phyloP scores from a whole-genome alignment of 495 filamentous ascomycete species.

The Xanthoparmelia taractica region DNA sequence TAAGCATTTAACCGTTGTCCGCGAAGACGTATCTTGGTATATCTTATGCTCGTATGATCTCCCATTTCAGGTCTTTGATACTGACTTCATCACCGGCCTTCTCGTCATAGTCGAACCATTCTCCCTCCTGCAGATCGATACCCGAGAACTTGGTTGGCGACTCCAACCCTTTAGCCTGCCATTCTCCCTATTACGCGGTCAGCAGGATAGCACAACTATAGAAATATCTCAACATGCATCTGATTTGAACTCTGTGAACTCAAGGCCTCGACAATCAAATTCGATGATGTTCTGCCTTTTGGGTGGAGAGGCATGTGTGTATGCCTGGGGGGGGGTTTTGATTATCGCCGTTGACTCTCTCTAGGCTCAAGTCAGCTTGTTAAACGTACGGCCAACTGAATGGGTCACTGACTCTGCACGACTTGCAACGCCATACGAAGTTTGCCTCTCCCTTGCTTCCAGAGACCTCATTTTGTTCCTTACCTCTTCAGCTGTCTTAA shows the following conservation, averaged over 20 bases:
- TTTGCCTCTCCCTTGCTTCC: conserved; percentile 92
- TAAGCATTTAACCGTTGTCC: too few species aligned
- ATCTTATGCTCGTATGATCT: conserved; percentile 57
- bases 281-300: conserved; percentile 70
- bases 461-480: conserved; percentile 82
- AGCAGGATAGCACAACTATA: conserved; percentile 2
- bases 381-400: neutral
- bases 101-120: conserved; percentile 88
- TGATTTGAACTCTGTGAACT: conserved; percentile 82
- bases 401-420: conserved; percentile 57
- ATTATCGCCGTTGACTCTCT: conserved; percentile 65
- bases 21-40: neutral
- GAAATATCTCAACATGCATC: conserved; percentile 50
- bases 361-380: conserved; percentile 29
- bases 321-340: conserved; percentile 59
- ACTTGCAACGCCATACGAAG: conserved; percentile 96
- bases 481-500: conserved; percentile 2
- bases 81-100: conserved; percentile 72
- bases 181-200: conserved; percentile 58
- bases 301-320: conserved; percentile 58
- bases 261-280: conserved; percentile 88
- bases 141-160: conserved; percentile 67
- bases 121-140: conserved; percentile 77
- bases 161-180: conserved; percentile 74
- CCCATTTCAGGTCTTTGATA: conserved; percentile 89